A percentile compares a stretch with the other conserved stretches of the same genome.
Conservation (phyloP, 2,329 filamentous ascomycete genomes). For the Aspergillus tanneri region DNA sequence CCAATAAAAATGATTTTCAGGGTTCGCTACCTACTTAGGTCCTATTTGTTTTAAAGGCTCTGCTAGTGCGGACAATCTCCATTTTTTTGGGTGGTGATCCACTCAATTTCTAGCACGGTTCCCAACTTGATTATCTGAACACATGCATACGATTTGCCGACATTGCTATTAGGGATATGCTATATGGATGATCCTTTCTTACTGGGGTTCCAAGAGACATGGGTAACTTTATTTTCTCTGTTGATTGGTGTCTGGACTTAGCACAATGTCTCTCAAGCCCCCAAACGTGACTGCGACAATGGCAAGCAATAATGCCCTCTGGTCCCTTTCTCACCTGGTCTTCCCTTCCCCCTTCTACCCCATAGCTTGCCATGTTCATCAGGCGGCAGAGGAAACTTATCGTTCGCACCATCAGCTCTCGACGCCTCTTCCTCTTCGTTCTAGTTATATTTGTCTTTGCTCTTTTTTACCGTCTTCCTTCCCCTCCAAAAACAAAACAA, state of each 20-base stretch:
- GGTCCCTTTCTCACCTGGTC: too few relatives aligned
- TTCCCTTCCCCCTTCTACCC: too few relatives aligned
- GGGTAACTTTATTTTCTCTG: too few relatives aligned
- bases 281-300: too few relatives aligned
- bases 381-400: not conserved
- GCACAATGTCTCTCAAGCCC: too few relatives aligned
- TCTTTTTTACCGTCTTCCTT: conserved; percentile 11
- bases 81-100: not conserved
- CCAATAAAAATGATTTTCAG: not conserved
- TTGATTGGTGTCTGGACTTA: too few relatives aligned
- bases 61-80: not conserved
- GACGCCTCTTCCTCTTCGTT: conserved; percentile 1
- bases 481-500: conserved; percentile 6
- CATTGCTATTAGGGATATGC: not conserved
- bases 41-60: too few relatives aligned
- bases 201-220: too few relatives aligned
- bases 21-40: not conserved
- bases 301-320: too few relatives aligned
- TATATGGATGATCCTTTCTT: too few relatives aligned
- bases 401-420: not conserved
- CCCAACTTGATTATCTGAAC: not conserved
- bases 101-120: not conserved
- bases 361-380: not conserved
- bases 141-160: not conserved
- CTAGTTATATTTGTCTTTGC: conserved; percentile 11